Base-by-base conservation (phyloP, 768 basidiomycete genomes). In the Hygrophoropsis aurantiaca region DNA sequence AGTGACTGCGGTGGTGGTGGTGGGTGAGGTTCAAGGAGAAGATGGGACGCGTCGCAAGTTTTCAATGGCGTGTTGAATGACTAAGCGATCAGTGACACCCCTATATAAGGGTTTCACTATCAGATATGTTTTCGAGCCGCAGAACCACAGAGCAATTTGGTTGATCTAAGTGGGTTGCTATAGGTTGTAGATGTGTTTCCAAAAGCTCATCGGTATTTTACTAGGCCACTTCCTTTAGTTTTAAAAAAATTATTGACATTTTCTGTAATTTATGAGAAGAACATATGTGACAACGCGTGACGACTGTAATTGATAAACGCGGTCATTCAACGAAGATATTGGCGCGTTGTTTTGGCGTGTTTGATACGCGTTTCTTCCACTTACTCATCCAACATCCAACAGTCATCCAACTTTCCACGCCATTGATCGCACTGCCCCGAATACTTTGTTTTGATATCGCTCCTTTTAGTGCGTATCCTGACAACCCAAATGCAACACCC, bases 281-380 rank as follows among this genome's bases (percentile, higher is more conserved):
- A 6, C 13, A 30, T 30, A 30, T 7, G 27, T 30, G 27, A 30
- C 27, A 13, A 30, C 27, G 27, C 27, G 27, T 30, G 27, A 30
- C 27, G 13, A 30, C 7, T 30, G 27, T 30, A 30, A 30, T 13
- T 6, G 27, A 7, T 6, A 30, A n/a, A 13, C 11, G 15, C 55
- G 15, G 59, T 67, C 61, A 67, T 59, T 65, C 55, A 66, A 68
- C 66, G 18, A 53, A 53, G 33, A 58, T 67, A 66, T 66, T 62
- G 57, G 53, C 64, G 66, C 54, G 65, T 58, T 47, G 49, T 40
- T 44, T 49, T 40, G 40, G 25, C 26, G 27, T 50, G 42, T 54
- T 52, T 41, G 40, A 47, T 33, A 18, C 21, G 16, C n/a, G 21
- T 25, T 18, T 13, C 32, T 20, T 38, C 26, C 11, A n/a, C n/a